A percentile compares a stretch with the other conserved stretches of the same genome.
Conservation (phyloP, 768 basidiomycete genomes). For the Vararia minispora region DNA sequence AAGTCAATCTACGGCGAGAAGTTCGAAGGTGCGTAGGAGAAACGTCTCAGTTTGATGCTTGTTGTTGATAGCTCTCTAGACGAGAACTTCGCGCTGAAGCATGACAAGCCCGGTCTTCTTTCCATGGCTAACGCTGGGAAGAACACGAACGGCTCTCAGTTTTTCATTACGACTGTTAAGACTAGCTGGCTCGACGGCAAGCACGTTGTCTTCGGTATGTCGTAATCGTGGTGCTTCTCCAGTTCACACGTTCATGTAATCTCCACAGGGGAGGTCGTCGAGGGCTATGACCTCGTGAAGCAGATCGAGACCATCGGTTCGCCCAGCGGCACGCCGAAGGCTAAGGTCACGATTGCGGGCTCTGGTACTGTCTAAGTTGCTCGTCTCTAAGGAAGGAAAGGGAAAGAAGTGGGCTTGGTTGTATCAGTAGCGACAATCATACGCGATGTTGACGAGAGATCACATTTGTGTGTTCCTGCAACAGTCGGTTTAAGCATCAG, state of each 20-base stretch:
- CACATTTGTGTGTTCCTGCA: neutral
- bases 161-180: constrained; percentile 81
- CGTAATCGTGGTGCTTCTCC: neutral
- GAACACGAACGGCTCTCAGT: constrained; percentile 81
- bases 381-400: neutral
- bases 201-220: constrained; percentile 77
- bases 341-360: constrained; percentile 39
- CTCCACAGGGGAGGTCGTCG: constrained; percentile 47
- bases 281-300: constrained; percentile 47
- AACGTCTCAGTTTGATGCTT: neutral
- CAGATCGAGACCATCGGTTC: constrained; percentile 30
- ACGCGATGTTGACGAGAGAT: neutral
- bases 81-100: constrained; percentile 75
- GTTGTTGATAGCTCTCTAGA: constrained; percentile 29
- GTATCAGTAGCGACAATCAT: constrained; percentile 7
- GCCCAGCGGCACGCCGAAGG: constrained; percentile 28
- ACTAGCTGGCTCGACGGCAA: constrained; percentile 75
- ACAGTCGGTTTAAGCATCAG: neutral
- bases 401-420: constrained; percentile 1
- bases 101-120: constrained; percentile 55
- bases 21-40: constrained; percentile 38
- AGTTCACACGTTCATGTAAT: neutral
- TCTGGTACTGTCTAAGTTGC: constrained; percentile 38
- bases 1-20: constrained; percentile 69
- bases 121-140: constrained; percentile 75